Evolutionary conservation across 2,329 filamentous ascomycete species (phyloP), one percentile per base, ranked within the genome.

Genomic region (Fusarium abutilonis): DNA sequence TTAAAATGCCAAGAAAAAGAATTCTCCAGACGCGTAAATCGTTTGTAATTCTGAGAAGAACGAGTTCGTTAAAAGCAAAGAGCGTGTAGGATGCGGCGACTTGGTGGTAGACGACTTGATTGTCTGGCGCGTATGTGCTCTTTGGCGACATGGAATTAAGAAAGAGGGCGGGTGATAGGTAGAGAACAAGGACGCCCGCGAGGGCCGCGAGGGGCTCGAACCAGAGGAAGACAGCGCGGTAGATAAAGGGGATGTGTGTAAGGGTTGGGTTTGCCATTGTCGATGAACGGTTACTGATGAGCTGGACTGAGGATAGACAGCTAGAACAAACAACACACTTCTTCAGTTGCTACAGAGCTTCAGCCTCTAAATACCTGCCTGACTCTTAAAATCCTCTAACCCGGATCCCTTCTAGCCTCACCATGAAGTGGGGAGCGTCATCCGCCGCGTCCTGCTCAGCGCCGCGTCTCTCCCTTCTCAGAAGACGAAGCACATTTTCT

Each of bases 1-100:
- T 19, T 7, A 67, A 8, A 0, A 67, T 67, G 0, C 64, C 64
- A 3, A 52, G 23, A 0, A 67, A 0, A 0, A 67, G 4, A 6
- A 32, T 48, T 15, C 41, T 56, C 64, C 64, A 67, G 1, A 65
- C 42, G 0, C 51, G 56, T 0, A 65, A 13, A 2, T 67, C 64
- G 9, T 57, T 43, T 0, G 64, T 67, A 2, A 39, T 7, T 4
- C 64, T 40, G 2, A 67, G 36, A 4, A 67, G 9, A 0, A 67
- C 13, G 3, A 53, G 64, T 19, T 67, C 64, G 6, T 67, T 65
- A 17, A 56, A 67, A 2, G 64, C 64, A 14, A 67, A 67, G 2
- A 67, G 51, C 1, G 45, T 44, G 13, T 67, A 67, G 5, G 61
- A 43, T 2, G 60, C 64, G 1, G 60, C 64, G 10, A 67, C 36